Evolutionary conservation across 1,284 basidiomycete species (phyloP), one percentile per base, ranked within the genome.

Genomic region (Ganoderma resinaceum): DNA sequence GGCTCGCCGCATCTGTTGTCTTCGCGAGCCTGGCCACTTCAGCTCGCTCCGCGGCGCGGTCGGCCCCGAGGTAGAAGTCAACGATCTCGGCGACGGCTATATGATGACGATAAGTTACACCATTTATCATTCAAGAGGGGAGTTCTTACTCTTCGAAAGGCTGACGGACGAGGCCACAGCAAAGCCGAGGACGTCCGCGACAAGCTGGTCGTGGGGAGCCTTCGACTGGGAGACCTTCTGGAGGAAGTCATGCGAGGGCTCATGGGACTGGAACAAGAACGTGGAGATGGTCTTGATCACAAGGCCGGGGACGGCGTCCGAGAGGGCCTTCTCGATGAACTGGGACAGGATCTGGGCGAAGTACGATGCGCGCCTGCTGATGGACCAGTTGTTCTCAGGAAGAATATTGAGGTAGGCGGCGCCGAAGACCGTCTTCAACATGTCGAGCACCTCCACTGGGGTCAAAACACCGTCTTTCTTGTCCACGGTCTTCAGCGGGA

Each of bases 331-430:
- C 69, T 82, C 79, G 38, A 89, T 78, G 62, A 81, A 75, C 7
- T 78, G 66, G 29, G 81, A 77, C 52, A 91, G 76, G 33, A 85
- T 73, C 3, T 81, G 70, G 42, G 82, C 82, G 20, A 84, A 80
- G 62, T 80, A 73, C 9, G 76, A 73, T 1, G 88, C 83, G 26
- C 81, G 81, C 66, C 86, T 82, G 40, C 86, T 84, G 55, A 92
- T 77, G 49, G 80, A 80, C 89, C 90, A 94, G 66, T 91, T 89
- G 67, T 86, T 74, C 38, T 79, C 82, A 2, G 85, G 83, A 49
- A 88, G 82, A 37, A 82, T 81, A 75, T 91, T 88, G 60, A 89
- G 75, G 78, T 88, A 91, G 16, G 89, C 78, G 76, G 91, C 93
- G 67, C 90, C 81, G 73, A 92, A 89, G 40, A 77, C 68, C 29